Base-by-base conservation (phyloP, 331 rosid genomes). In the Saraca asoca region DNA sequence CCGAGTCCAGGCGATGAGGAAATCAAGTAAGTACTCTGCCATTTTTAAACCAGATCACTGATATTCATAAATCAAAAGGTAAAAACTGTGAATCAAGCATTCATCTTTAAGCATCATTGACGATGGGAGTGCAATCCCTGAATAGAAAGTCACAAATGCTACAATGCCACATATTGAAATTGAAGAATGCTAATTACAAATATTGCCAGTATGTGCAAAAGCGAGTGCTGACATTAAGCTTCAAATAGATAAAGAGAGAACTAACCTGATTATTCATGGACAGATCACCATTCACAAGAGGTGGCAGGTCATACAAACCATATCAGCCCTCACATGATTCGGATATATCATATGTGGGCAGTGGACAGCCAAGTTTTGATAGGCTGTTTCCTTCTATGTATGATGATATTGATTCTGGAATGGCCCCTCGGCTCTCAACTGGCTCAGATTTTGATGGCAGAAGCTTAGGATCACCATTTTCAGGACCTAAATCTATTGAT, bases 291-390 rank as follows among this genome's bases (percentile, higher is more conserved):
- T 86, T 91, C 63, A 49, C 66, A 12, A 79, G 87, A 64, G 50
- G 48, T 56, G 77, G 76, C 24, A 76, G 66, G 31, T 24, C 31
- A 64, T 53, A 78, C 46, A 15, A 1, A 12, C 31, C 31, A 24
- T 73, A 73, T 12, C 86, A 86, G 51, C 57, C 82, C 39, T 70
- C 62, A 11, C 16, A 42, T 3, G 91, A 88, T n/a, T 70, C 76
- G 1, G 94, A 86, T 70, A 84, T 84, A 63, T 91, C 96, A 38
- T 91, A 66, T 38, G 92, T 91, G 74, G 83, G 91, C 58, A 61
- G 64, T 11, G 92, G 81, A 63, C 79, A 87, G 68, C 83, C 91
- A 17, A 88, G 95, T 49, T 0, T 50, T 24, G 87, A 88, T 44
- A 72, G 73, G 34, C 29, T 60, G 70, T 76, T 78, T 69, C 79